Evolutionary conservation across 768 basidiomycete genomes (phyloP), one percentile per base, ranked within the genome.

Genomic region (Dictyophora rubrovolvata): DNA sequence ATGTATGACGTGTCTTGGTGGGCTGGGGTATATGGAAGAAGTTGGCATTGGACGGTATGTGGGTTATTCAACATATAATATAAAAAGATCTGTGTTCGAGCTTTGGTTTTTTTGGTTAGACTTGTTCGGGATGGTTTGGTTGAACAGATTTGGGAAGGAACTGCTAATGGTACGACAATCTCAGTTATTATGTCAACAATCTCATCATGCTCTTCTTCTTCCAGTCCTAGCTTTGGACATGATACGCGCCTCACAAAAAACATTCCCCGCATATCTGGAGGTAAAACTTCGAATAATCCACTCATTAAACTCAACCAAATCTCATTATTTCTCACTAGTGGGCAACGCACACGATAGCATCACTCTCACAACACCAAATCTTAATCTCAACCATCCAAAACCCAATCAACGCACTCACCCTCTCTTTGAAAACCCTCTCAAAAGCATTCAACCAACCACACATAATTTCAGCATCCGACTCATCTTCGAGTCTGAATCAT

Each of bases 61-160:
- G 51, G n/a, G n/a, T n/a, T n/a, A n/a, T n/a, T n/a, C n/a, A n/a
- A n/a, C n/a, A n/a, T n/a, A n/a, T n/a, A n/a, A n/a, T n/a, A n/a
- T n/a, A n/a, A n/a, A n/a, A n/a, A 5, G 20, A 22, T 34, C 6
- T 33, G 17, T 53, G 28, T 7, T 28, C 28, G 28, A 7, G 28
- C 28, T 48, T 22, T 48, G 48, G 50, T 34, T 12, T 49, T 60
- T 42, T 20, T 33, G 20, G 20, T 2, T 56, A 79, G 80, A 37
- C 64, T 79, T 14, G 85, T 91, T 28, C 73, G 83, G 4, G 88
- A 90, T 71, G 75, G 75, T 1, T 66, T 86, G 8, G 89, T 89
- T 12, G 89, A 90, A 71, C 86, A 83, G 64, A 88, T 91, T 47
- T 90, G 88, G 87, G 89, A 90, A 69, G 87, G 86, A 0, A 87